Evolutionary conservation across 2,329 filamentous ascomycete species (phyloP).

Genomic region (Phaeomoniella chlamydospora): DNA sequence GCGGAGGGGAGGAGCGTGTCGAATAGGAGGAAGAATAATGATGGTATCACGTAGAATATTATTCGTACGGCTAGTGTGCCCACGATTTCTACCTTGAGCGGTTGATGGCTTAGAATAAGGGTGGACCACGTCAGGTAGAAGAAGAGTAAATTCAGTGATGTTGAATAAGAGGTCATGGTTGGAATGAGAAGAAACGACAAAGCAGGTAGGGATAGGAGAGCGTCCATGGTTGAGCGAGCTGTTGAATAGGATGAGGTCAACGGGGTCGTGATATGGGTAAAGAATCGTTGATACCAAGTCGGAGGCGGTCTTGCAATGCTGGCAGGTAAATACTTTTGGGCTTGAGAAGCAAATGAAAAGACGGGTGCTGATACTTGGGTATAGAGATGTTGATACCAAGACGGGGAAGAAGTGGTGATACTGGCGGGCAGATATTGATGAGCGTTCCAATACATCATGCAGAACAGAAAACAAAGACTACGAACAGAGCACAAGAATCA

Average conservation of each 20-base stretch:
- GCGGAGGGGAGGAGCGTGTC: conserved; percentile 58
- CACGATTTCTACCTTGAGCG: conserved; percentile 60
- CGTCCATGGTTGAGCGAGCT: conserved; percentile 32
- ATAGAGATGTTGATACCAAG: not conserved
- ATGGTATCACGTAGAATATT: conserved; percentile 59
- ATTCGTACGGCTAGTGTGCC: conserved; percentile 54
- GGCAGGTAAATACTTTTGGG: conserved; percentile 9
- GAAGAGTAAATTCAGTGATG: conserved; percentile 72
- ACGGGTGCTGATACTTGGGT: no score
- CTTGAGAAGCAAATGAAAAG: conserved; percentile 7
- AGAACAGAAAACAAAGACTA: no score
- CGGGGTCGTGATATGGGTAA: conserved; percentile 10
- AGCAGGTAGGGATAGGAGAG: conserved; percentile 59
- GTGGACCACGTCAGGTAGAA: conserved; percentile 87
- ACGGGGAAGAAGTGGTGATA: no score
- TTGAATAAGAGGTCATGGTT: conserved; percentile 53
- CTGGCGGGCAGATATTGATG: no score
- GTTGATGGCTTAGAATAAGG: conserved; percentile 61
- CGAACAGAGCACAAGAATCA: no score
- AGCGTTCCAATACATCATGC: no score
- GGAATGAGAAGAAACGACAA: conserved; percentile 53
- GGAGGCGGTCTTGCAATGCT: conserved; percentile 11
- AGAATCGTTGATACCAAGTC: conserved; percentile 7
- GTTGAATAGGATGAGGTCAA: conserved; percentile 10
- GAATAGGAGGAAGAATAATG: conserved; percentile 56